A percentile compares a stretch with the other conserved stretches of the same genome.
Evolutionary conservation across 495 filamentous ascomycete species (phyloP).

Genomic region (Aspergillus sclerotiicarbonarius): DNA sequence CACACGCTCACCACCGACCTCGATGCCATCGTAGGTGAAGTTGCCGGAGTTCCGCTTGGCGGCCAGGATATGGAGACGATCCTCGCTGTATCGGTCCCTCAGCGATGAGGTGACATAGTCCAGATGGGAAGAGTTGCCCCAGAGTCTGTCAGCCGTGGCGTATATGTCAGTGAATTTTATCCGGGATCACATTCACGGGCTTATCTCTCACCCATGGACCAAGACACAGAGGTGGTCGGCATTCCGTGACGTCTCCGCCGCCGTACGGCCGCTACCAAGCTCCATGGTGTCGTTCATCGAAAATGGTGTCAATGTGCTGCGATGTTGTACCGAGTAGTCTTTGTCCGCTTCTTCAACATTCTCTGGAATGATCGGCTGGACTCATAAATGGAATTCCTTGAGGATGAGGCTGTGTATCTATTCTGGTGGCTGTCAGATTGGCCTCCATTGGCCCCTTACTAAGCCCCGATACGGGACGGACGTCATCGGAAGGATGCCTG

Average conservation of each 20-base stretch:
- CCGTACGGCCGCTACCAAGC: constrained; percentile 15
- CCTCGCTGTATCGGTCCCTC: constrained; percentile 59
- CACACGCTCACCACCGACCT: constrained; percentile 84
- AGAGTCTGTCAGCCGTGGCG: constrained; percentile 54
- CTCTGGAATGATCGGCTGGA: background rate
- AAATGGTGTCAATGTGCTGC: background rate
- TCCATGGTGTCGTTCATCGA: constrained; percentile 10
- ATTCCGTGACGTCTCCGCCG: constrained; percentile 15
- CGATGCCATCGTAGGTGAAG: constrained; percentile 94
- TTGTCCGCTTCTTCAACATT: background rate
- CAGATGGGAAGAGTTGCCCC: constrained; percentile 90
- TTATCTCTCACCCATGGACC: constrained; percentile 75
- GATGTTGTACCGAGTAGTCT: background rate
- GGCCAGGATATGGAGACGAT: constrained; percentile 68
- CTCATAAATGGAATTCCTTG: too few relatives aligned
- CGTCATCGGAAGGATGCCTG: constrained; percentile 1
- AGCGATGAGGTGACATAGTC: constrained; percentile 66
- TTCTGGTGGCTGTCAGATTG: background rate
- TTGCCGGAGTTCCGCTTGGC: constrained; percentile 76
- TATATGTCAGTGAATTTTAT: background rate
- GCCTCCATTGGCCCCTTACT: background rate
- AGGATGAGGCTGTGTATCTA: background rate
- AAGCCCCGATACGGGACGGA: constrained; percentile 5
- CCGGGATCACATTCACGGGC: background rate
- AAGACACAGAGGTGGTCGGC: constrained; percentile 85